Evolutionary conservation across 768 basidiomycete species (phyloP), one percentile per base, ranked within the genome.

Genomic region (Mycena latifolia): DNA sequence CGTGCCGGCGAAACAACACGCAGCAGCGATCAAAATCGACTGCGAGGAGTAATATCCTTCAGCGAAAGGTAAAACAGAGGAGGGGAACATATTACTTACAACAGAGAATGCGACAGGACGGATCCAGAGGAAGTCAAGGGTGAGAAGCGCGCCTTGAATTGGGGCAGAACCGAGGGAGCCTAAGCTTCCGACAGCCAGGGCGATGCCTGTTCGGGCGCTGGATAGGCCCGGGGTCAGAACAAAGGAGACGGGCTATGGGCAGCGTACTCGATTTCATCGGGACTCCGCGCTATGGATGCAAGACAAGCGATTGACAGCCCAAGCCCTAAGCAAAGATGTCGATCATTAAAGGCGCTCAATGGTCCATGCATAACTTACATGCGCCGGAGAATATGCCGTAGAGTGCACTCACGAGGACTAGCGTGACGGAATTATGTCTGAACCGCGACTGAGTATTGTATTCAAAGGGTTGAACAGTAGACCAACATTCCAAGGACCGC

Each of bases 311-410:
- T 48, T 11, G 73, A 58, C 22, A 81, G 62, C 0, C 79, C 79
- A 25, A 81, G 70, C 72, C 77, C 81, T 82, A 20, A n/a, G 11
- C 4, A 11, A 48, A 3, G 37, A 11, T 33, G 25, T 31, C 15
- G n/a, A 25, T 24, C 5, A 27, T 24, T 18, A 12, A 15, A 29
- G 6, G 8, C 3, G 17, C 43, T 3, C 12, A n/a, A 12, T 10
- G 22, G 14, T 41, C 12, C 22, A 18, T 4, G 39, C 4, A 39
- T 35, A 35, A 39, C 39, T 10, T 35, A 35, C 33, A 47, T 45
- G 55, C n/a, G 80, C 84, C 83, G 9, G 84, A 80, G 51, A 82
- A 81, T 46, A 85, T 71, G 8, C 86, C 85, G 61, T 86, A 86
- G 37, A 86, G 72, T 31, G 84, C 71, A n/a, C 80, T 76, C 28